Evolutionary conservation across 495 filamentous ascomycete species (phyloP).

Genomic region (Xylaria nigripes): DNA sequence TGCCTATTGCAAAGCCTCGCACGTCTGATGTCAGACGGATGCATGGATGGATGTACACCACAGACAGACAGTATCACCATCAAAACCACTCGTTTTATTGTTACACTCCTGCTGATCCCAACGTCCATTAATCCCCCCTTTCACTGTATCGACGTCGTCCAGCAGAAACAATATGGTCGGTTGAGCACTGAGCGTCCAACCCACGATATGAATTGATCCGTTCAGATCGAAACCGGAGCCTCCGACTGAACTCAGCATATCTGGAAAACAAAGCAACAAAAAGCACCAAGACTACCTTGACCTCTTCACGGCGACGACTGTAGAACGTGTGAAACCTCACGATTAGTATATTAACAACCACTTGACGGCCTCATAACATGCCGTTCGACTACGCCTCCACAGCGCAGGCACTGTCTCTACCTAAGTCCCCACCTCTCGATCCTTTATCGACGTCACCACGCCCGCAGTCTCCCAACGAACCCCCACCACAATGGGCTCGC

Average conservation of each 20-base stretch:
- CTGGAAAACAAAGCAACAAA: background rate
- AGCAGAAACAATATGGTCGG: constrained; percentile 1
- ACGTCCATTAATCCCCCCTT: no score
- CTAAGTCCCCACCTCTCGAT: constrained; percentile 9
- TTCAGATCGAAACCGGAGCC: background rate
- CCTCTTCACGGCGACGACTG: background rate
- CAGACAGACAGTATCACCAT: no score
- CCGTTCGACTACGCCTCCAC: constrained; percentile 21
- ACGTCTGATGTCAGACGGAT: no score
- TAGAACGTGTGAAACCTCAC: background rate
- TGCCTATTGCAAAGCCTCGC: no score
- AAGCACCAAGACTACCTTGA: background rate
- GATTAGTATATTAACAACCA: background rate
- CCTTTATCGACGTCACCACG: constrained; percentile 8
- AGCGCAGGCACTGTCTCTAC: constrained; percentile 22
- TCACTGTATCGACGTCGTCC: no score
- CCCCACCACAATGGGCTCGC: constrained; percentile 12
- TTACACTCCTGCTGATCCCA: no score
- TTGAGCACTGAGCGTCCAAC: background rate
- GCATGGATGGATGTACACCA: no score
- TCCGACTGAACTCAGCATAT: background rate
- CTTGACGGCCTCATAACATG: constrained; percentile 10
- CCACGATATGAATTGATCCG: background rate
- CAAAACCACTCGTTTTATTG: no score
- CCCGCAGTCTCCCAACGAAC: background rate